A percentile compares a stretch with the other conserved stretches of the same genome.
phyloP scores from a whole-genome alignment of 202 grass and related monocot genomes.

The Digitaria exilis region DNA sequence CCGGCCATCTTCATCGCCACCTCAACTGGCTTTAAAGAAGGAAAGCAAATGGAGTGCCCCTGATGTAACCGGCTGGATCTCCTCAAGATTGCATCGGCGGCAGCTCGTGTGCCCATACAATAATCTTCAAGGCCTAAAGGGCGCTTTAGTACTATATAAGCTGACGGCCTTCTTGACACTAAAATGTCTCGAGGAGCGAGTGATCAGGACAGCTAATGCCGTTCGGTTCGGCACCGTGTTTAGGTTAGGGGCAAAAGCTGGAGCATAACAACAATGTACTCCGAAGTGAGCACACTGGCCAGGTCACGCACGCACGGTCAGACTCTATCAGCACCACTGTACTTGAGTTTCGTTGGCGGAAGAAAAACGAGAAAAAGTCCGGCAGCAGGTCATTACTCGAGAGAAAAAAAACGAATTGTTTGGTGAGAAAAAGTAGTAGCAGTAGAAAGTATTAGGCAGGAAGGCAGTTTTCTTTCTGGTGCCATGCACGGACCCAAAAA shows the following conservation, averaged over 20 bases:
- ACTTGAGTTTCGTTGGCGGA: background rate
- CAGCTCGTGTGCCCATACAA: background rate
- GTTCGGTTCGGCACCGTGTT: slow-evolving; percentile 13
- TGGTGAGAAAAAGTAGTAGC: background rate
- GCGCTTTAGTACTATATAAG: background rate
- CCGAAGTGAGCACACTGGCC: background rate
- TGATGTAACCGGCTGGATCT: slow-evolving; percentile 24
- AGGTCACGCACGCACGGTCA: background rate
- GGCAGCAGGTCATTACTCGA: background rate
- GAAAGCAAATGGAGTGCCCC: background rate
- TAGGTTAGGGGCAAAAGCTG: background rate
- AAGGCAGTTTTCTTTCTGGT: too few species aligned
- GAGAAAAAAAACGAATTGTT: too few species aligned
- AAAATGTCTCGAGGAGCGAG: background rate
- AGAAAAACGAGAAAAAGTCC: background rate
- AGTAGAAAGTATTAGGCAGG: background rate
- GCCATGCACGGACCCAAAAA: slow-evolving; percentile 25
- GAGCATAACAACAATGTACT: background rate
- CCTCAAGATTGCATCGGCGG: background rate
- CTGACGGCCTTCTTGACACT: background rate
- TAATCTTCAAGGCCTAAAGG: background rate
- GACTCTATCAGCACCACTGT: background rate
- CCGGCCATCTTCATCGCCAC: slow-evolving; percentile 25
- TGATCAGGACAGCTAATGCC: slow-evolving; percentile 8
- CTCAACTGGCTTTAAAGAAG: slow-evolving; percentile 1